Percentiles rank a stretch among this genome's conserved stretches.
Evolutionary conservation across 495 filamentous ascomycete species (phyloP).

Genomic region (Penicillium antarcticum): DNA sequence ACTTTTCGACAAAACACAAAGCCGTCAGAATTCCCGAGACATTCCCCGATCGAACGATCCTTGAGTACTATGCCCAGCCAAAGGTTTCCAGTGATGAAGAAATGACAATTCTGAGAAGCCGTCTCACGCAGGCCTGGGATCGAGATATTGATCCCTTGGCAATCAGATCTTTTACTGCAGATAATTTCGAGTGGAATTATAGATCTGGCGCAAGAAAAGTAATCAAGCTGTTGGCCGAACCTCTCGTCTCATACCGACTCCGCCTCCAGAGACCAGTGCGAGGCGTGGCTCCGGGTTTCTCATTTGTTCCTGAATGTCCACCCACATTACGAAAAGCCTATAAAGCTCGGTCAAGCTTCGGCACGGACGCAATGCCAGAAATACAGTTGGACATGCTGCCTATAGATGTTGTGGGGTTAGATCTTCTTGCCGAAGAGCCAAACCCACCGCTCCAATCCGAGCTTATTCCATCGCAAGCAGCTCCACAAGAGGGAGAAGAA

Average conservation of each 20-base stretch:
- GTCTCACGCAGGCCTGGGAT: constrained; percentile 56
- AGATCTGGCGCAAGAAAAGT: constrained; percentile 79
- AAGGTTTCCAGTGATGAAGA: constrained; percentile 64
- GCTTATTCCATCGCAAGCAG: constrained; percentile 4
- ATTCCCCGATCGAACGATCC: constrained; percentile 76
- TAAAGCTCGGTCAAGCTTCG: constrained; percentile 62
- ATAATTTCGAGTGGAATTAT: constrained; percentile 84
- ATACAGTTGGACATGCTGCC: constrained; percentile 76
- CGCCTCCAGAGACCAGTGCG: constrained; percentile 31
- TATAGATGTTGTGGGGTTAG: constrained; percentile 68
- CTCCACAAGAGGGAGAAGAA: constrained; percentile 46
- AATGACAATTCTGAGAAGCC: constrained; percentile 51
- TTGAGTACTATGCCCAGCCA: constrained; percentile 84
- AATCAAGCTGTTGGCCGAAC: constrained; percentile 75
- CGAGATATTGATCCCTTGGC: constrained; percentile 60
- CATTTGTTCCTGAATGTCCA: constrained; percentile 28
- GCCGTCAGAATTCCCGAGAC: constrained; percentile 70
- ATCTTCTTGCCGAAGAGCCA: constrained; percentile 66
- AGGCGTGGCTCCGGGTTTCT: constrained; percentile 13
- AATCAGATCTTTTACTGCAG: constrained; percentile 67
- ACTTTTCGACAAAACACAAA: constrained; percentile 72
- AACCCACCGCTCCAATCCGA: constrained; percentile 46
- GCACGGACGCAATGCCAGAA: constrained; percentile 72
- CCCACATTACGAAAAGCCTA: constrained; percentile 56
- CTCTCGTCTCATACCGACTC: constrained; percentile 66